These are phyloP conservation scores for Chrysopogon serrulatus DNA, from an alignment of 176 grass and related monocot genomes.

Conservation along the genomic window DNA sequence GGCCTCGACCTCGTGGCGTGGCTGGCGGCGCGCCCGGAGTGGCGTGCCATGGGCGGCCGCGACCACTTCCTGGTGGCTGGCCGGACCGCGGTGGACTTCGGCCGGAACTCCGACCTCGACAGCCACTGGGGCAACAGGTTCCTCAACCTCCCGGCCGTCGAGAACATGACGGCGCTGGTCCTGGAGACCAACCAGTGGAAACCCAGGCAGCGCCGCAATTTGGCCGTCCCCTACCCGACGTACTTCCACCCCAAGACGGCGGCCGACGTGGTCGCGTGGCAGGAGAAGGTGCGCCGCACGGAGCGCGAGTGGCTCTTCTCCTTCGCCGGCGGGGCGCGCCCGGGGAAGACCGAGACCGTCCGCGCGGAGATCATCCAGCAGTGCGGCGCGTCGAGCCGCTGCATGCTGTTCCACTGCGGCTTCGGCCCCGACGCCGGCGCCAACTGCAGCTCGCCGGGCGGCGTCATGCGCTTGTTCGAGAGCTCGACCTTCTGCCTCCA, in stretches of 20 bases:
- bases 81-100: slow-evolving; percentile 37
- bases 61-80: slow-evolving; percentile 55
- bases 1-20: slow-evolving; percentile 30
- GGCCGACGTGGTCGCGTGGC: slow-evolving; percentile 37
- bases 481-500: slow-evolving; percentile 62
- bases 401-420: slow-evolving; percentile 55
- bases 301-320: slow-evolving; percentile 49
- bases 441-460: slow-evolving; percentile 37
- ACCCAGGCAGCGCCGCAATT: not conserved
- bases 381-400: slow-evolving; percentile 33
- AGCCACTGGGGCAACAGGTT: slow-evolving; percentile 55
- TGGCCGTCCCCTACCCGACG: slow-evolving; percentile 62
- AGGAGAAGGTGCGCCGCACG: slow-evolving; percentile 33
- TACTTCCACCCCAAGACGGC: slow-evolving; percentile 56
- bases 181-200: slow-evolving; percentile 43
- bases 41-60: slow-evolving; percentile 35
- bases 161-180: slow-evolving; percentile 64
- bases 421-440: not conserved
- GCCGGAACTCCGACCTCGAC: not conserved
- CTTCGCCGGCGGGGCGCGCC: slow-evolving; percentile 48
- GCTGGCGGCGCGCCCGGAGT: slow-evolving; percentile 34
- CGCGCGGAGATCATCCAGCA: slow-evolving; percentile 39
- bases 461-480: slow-evolving; percentile 60
- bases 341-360: not conserved
- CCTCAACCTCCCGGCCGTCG: slow-evolving; percentile 37